Conservation (phyloP, 805 yeast species). For the Myxozyma sirexii region DNA sequence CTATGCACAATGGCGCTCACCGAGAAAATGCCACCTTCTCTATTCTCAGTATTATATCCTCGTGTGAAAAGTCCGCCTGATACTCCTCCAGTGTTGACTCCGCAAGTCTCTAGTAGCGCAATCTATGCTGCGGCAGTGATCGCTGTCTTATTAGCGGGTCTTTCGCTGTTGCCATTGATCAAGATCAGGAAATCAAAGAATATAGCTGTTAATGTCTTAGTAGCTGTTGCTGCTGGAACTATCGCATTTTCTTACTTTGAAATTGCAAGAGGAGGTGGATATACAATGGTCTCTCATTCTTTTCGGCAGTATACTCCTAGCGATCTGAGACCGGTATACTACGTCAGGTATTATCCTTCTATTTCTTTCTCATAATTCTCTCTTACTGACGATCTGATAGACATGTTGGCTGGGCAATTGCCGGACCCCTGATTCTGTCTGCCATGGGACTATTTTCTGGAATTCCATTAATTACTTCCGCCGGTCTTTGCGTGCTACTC, state of each 20-base stretch:
- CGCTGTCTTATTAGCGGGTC: neutral
- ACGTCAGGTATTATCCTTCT: neutral
- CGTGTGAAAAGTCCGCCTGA: neutral
- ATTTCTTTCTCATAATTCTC: neutral
- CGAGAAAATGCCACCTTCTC: neutral
- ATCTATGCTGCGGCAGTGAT: neutral
- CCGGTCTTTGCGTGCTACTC: neutral
- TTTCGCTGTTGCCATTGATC: neutral
- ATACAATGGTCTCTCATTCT: neutral
- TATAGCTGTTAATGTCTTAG: neutral
- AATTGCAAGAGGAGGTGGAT: constrained; percentile 3
- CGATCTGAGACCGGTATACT: neutral
- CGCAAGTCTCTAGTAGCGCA: neutral
- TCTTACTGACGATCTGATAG: neutral
- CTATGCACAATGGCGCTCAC: neutral
- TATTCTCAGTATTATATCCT: neutral
- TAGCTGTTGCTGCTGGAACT: neutral
- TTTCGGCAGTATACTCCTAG: neutral
- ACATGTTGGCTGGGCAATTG: neutral
- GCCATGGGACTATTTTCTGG: neutral
- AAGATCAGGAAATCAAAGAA: neutral
- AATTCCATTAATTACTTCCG: neutral
- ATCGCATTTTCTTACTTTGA: neutral
- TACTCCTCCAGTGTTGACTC: neutral
- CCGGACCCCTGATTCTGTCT: neutral